Evolutionary conservation across 129 eudicot species (phyloP).

Genomic region (Lonicera japonica): DNA sequence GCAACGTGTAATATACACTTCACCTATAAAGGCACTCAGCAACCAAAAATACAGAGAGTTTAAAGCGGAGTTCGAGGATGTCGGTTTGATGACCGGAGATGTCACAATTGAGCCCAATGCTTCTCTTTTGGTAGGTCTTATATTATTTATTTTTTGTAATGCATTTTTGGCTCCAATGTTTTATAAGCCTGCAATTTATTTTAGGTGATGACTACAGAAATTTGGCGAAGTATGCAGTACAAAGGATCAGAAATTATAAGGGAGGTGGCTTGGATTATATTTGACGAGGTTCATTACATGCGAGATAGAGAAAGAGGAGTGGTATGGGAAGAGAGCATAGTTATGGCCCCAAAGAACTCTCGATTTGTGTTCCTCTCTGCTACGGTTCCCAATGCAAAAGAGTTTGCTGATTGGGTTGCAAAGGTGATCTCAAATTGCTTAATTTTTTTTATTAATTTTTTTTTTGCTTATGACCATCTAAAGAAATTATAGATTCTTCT

Average conservation of each 20-base stretch:
- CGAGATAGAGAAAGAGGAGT: conserved; percentile 99
- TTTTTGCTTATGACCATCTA: neutral
- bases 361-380: conserved; percentile 93
- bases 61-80: conserved; percentile 95
- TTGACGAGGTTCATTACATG: conserved; percentile 99
- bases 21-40: conserved; percentile 98
- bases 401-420: conserved; percentile 99
- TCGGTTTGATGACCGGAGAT: conserved; percentile 98
- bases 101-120: conserved; percentile 95
- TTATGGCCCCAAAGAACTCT: conserved; percentile 95
- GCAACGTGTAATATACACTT: conserved; percentile 90
- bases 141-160: neutral
- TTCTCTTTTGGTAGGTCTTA: conserved; percentile 76
- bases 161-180: neutral
- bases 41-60: conserved; percentile 95
- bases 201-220: conserved; percentile 98
- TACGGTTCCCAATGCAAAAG: conserved; percentile 97
- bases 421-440: conserved; percentile 42
- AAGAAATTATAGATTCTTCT: neutral
- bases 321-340: conserved; percentile 99
- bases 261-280: conserved; percentile 97
- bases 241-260: conserved; percentile 88
- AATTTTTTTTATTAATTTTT: neutral
- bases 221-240: conserved; percentile 99
- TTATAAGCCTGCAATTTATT: neutral